Evolutionary conservation across 2,329 filamentous ascomycete genomes (phyloP).

Genomic region (Helicocarpus griseus): DNA sequence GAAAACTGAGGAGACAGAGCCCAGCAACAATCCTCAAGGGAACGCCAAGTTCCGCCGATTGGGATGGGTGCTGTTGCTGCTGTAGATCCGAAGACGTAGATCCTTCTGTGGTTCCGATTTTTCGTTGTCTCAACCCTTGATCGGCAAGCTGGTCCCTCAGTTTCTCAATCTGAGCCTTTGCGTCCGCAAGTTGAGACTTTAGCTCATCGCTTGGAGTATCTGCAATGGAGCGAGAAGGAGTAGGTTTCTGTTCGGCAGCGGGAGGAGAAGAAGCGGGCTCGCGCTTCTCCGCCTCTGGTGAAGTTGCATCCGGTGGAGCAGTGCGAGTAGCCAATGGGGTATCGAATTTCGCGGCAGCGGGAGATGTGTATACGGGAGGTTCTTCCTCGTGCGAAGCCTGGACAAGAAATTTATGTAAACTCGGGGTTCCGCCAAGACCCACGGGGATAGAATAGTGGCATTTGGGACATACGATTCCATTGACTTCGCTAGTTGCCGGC

Average conservation of each 20-base stretch:
- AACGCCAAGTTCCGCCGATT: slow-evolving; percentile 60
- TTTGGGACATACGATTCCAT: slow-evolving; percentile 26
- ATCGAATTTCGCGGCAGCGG: slow-evolving; percentile 37
- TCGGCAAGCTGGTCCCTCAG: slow-evolving; percentile 57
- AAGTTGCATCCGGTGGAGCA: slow-evolving; percentile 25
- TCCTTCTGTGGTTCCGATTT: slow-evolving; percentile 50
- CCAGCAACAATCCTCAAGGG: slow-evolving; percentile 75
- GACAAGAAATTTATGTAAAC: background rate
- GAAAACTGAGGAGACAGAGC: slow-evolving; percentile 79
- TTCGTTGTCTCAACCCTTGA: slow-evolving; percentile 68
- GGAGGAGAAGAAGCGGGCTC: slow-evolving; percentile 8
- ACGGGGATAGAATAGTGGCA: background rate
- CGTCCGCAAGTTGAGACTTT: slow-evolving; percentile 62
- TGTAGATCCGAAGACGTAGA: slow-evolving; percentile 40
- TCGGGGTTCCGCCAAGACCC: background rate
- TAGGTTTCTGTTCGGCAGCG: slow-evolving; percentile 5
- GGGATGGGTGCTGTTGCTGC: slow-evolving; percentile 43
- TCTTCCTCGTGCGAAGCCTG: slow-evolving; percentile 30
- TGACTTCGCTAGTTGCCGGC: slow-evolving; percentile 17
- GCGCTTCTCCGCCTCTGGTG: slow-evolving; percentile 18
- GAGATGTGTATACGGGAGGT: slow-evolving; percentile 47
- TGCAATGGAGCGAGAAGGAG: no score
- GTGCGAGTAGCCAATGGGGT: slow-evolving; percentile 36
- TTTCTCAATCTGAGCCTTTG: slow-evolving; percentile 61
- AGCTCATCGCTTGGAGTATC: slow-evolving; percentile 46